Evolutionary conservation across 345 rosid species (phyloP).

Genomic region (Microcos paniculata): DNA sequence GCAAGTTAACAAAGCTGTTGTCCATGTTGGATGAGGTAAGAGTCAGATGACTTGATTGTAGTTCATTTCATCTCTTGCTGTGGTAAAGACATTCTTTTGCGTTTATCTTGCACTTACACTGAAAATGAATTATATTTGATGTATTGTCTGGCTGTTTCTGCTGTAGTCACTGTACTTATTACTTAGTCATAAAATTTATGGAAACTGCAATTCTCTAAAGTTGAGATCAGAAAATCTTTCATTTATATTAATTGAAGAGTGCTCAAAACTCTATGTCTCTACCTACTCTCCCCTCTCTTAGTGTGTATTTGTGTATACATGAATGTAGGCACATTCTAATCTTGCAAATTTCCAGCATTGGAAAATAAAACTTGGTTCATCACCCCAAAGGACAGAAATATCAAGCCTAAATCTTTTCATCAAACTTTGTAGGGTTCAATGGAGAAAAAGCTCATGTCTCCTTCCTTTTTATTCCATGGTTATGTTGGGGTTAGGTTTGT

Average conservation of each 20-base stretch:
- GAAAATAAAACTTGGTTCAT: not conserved
- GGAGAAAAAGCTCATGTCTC: not conserved
- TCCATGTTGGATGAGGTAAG: slow-evolving; percentile 93
- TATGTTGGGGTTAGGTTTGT: not conserved
- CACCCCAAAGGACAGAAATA: not conserved
- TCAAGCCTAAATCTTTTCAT: not conserved
- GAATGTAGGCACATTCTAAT: not conserved
- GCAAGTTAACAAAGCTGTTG: slow-evolving; percentile 79
- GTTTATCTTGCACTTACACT: not conserved
- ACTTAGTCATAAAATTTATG: not conserved
- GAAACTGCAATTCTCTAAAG: not conserved
- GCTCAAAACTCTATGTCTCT: not conserved
- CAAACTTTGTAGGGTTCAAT: not conserved
- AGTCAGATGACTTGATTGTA: not conserved
- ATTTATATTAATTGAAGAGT: not conserved
- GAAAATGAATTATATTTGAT: not conserved
- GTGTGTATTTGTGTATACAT: not conserved
- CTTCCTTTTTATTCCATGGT: not conserved
- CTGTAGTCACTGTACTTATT: not conserved
- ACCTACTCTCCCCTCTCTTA: not conserved
- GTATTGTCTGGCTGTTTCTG: not conserved
- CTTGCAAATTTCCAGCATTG: not conserved
- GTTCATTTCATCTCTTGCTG: not conserved
- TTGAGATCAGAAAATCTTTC: not conserved
- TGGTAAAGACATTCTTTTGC: not conserved